phyloP scores from a whole-genome alignment of 108 stramenopile genomes.

The Fragilariopsis cylindrus region DNA sequence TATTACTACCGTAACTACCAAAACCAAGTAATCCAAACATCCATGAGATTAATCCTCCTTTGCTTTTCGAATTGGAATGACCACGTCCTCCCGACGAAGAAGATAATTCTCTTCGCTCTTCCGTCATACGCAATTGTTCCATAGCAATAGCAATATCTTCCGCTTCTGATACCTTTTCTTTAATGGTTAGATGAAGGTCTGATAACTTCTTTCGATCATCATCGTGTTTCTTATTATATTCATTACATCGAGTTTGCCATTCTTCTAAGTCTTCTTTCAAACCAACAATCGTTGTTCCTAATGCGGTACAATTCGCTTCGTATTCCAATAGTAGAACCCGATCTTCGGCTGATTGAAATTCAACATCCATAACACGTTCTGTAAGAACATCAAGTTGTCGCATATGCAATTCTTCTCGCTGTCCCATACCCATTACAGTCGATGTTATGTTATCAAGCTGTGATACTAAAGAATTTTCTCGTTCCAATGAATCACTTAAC shows the following conservation, averaged over 20 bases:
- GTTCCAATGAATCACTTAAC: conserved; percentile 31
- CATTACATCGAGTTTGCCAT: conserved; percentile 45
- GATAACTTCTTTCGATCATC: conserved; percentile 28
- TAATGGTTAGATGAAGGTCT: conserved; percentile 41
- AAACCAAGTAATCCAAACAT: conserved; percentile 36
- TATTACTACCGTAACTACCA: neutral
- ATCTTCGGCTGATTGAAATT: conserved; percentile 53
- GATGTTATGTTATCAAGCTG: conserved; percentile 52
- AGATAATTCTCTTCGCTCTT: conserved; percentile 24
- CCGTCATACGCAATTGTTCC: conserved; percentile 41
- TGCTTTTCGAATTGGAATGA: neutral
- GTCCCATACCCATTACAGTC: conserved; percentile 30
- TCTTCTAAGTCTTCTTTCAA: conserved; percentile 52
- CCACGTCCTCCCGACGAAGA: neutral
- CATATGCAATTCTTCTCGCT: conserved; percentile 53
- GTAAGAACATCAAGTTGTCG: conserved; percentile 69
- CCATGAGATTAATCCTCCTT: conserved; percentile 36
- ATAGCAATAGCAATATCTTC: conserved; percentile 54
- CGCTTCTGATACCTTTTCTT: conserved; percentile 54
- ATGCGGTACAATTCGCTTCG: conserved; percentile 65
- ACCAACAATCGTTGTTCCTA: conserved; percentile 34
- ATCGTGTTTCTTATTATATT: conserved; percentile 30
- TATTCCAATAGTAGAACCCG: conserved; percentile 60
- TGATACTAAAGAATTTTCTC: conserved; percentile 33
- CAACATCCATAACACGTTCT: conserved; percentile 72